Evolutionary conservation across 2,329 filamentous ascomycete species (phyloP).

Genomic region (Fusarium burgessii): DNA sequence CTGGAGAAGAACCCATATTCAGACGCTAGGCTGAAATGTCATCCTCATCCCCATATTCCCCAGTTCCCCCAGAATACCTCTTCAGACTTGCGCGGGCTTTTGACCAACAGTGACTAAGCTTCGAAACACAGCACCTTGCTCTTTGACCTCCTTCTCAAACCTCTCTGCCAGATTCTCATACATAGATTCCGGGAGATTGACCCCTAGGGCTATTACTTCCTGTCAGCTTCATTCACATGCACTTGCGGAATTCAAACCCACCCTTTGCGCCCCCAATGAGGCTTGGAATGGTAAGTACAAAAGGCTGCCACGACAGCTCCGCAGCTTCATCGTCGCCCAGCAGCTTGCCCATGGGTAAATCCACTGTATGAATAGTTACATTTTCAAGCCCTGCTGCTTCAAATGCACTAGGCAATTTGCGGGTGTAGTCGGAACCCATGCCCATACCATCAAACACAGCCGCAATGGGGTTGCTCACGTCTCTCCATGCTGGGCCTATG

Average conservation of each 20-base stretch:
- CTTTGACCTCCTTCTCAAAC: slow-evolving; percentile 22
- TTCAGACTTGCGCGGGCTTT: background rate
- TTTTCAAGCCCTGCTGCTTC: background rate
- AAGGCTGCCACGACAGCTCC: slow-evolving; percentile 6
- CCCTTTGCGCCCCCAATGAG: slow-evolving; percentile 11
- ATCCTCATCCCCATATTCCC: too few species aligned
- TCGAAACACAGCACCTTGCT: slow-evolving; percentile 11
- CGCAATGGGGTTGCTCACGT: background rate
- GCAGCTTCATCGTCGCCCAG: background rate
- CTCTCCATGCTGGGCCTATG: slow-evolving; percentile 6
- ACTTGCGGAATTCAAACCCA: background rate
- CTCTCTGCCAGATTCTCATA: slow-evolving; percentile 7
- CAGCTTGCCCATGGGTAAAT: slow-evolving; percentile 19
- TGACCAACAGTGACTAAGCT: slow-evolving; percentile 6
- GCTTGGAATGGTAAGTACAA: slow-evolving; percentile 12
- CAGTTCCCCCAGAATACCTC: too few species aligned
- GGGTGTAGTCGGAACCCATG: background rate
- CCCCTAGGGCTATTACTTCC: background rate
- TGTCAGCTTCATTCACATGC: background rate
- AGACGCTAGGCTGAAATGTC: background rate
- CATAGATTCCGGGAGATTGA: background rate
- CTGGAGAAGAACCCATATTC: too few species aligned
- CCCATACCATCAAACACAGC: slow-evolving; percentile 24
- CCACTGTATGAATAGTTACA: background rate
- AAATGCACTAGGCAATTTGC: background rate